Base-by-base conservation (phyloP, 148 eudicot genomes). In the Salicornia ramosissima region DNA sequence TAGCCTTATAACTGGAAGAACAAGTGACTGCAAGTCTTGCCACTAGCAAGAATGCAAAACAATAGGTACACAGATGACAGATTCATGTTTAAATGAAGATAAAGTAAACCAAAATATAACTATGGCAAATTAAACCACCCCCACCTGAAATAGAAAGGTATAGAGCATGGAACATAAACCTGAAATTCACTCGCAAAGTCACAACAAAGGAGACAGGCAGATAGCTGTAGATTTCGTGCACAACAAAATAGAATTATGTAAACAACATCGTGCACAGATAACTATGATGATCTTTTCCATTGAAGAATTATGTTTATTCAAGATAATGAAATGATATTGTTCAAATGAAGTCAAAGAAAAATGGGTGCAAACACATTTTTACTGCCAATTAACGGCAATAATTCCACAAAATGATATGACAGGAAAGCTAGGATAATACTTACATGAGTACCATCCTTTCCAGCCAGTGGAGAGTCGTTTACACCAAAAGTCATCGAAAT, bases 401-500 rank as follows among this genome's bases (percentile, higher is more conserved):
- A 49, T 51, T 36, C 39, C 29, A 14, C 26, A 45, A 11, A 24
- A 19, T 59, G 2, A 14, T 30, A 14, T 22, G 26, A 34, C 30
- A 39, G 31, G 33, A 21, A 26, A 31, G 64, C 47, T 16, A 24
- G 18, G 28, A 28, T 57, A 28, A 39, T 45, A 47, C 99, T 86
- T 83, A 95, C 99, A 79, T 91, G 96, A 77, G 85, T 79, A 50
- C 99, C 99, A 81, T 95, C 99, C 74, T 83, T 86, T 62, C 99
- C 99, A 55, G 99, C 99, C 78, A 95, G 70, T 65, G 99, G 99
- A 49, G 99, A 91, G 74, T 95, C 99, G 75, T 95, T 95, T 68
- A 95, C 99, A 67, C 99, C 86, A 85, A 95, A 95, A 54, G 96
- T 95, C 99, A 95, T 95, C 58, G 99, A 95, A 77, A 95, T 95